phyloP scores from a whole-genome alignment of 2,329 filamentous ascomycete genomes.

The Arthrobotrys iridis region DNA sequence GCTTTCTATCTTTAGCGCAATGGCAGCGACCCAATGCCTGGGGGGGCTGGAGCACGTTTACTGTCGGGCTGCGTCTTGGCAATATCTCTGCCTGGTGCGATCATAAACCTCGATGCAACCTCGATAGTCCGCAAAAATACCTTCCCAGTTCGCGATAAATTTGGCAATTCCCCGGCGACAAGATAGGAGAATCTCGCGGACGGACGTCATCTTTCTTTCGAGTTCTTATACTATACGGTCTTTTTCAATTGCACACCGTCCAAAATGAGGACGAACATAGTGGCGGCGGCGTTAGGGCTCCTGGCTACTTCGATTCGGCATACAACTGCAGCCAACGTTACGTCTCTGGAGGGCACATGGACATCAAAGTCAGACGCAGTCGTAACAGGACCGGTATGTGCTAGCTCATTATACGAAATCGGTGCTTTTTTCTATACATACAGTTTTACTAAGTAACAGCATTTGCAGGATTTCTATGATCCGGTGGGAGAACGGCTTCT shows the following conservation, averaged over 20 bases:
- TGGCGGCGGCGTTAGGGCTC: conserved; percentile 2
- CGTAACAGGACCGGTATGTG: conserved; percentile 73
- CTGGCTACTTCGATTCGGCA: conserved; percentile 57
- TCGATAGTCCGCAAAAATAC: neutral
- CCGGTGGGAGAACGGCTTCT: conserved; percentile 72
- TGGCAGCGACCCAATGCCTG: conserved; percentile 17
- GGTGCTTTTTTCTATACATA: no score
- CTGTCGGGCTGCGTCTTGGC: conserved; percentile 10
- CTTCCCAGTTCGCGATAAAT: neutral
- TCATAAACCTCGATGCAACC: conserved; percentile 11
- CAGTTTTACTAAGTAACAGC: no score
- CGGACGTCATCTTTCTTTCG: neutral
- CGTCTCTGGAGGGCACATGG: conserved; percentile 75
- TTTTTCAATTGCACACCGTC: neutral
- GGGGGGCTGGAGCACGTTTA: conserved; percentile 10
- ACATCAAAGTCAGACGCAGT: conserved; percentile 75
- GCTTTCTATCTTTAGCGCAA: conserved; percentile 31
- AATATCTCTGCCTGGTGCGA: conserved; percentile 20
- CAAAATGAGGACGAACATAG: conserved; percentile 24
- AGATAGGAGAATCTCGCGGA: neutral
- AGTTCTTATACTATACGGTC: neutral
- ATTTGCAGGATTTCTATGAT: conserved; percentile 74
- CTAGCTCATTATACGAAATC: neutral
- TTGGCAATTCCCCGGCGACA: neutral
- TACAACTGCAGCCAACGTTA: conserved; percentile 63